These are phyloP conservation scores for Medicago lupulina DNA, from an alignment of 306 rosid species.

Conservation along the genomic window DNA sequence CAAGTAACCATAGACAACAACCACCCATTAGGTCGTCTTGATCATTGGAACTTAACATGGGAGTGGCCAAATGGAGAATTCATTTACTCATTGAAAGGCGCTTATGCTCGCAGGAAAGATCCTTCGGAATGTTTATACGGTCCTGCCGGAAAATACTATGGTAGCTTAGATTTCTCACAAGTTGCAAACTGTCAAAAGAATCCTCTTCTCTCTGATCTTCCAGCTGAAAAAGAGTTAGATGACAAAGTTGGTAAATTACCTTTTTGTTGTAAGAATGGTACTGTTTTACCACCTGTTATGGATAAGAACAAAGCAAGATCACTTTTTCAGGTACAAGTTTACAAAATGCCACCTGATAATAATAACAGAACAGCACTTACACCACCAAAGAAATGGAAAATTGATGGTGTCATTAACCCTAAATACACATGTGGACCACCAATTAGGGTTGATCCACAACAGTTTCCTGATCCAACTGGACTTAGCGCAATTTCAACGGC, in stretches of 20 bases:
- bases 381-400: slow-evolving; percentile 76
- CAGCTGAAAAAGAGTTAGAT: slow-evolving; percentile 55
- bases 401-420: slow-evolving; percentile 73
- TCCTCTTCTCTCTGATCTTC: slow-evolving; percentile 77
- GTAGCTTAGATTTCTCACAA: slow-evolving; percentile 70
- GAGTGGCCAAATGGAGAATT: slow-evolving; percentile 89
- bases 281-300: slow-evolving; percentile 64
- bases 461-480: slow-evolving; percentile 77
- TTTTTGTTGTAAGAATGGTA: slow-evolving; percentile 81
- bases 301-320: slow-evolving; percentile 62
- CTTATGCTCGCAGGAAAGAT: slow-evolving; percentile 62
- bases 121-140: slow-evolving; percentile 66
- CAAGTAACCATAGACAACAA: slow-evolving; percentile 76
- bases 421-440: slow-evolving; percentile 68
- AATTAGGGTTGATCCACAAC: slow-evolving; percentile 59
- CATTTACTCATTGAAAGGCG: slow-evolving; percentile 74
- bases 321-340: slow-evolving; percentile 71
- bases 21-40: slow-evolving; percentile 82
- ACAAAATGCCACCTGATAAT: slow-evolving; percentile 75
- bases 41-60: slow-evolving; percentile 90
- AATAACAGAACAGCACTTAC: slow-evolving; percentile 64
- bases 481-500: slow-evolving; percentile 55
- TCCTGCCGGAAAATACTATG: slow-evolving; percentile 54
- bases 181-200: slow-evolving; percentile 65
- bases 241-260: slow-evolving; percentile 72